Evolutionary conservation across 495 filamentous ascomycete species (phyloP).

Genomic region (Lasiosphaeris hirsuta): DNA sequence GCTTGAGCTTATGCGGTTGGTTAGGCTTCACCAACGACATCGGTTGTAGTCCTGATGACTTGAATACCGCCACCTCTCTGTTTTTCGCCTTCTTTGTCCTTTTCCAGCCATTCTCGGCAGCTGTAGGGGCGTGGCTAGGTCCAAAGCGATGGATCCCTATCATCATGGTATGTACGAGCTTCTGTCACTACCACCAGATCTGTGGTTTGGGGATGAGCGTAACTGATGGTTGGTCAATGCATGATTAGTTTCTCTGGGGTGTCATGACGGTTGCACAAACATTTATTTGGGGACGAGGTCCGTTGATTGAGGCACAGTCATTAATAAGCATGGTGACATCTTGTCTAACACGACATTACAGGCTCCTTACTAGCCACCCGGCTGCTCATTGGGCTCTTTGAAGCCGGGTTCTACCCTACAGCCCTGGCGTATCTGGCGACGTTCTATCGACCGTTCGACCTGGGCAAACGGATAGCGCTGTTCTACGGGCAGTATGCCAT

Average conservation of each 20-base stretch:
- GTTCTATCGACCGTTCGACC: slow-evolving; percentile 56
- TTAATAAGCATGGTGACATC: slow-evolving; percentile 17
- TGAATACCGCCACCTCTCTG: slow-evolving; percentile 52
- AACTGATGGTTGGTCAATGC: neutral
- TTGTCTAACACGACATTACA: neutral
- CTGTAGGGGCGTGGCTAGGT: slow-evolving; percentile 51
- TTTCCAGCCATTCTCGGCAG: slow-evolving; percentile 54
- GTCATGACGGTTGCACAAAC: slow-evolving; percentile 46
- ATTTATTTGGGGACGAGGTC: slow-evolving; percentile 37
- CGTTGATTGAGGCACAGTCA: slow-evolving; percentile 4
- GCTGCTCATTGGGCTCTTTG: slow-evolving; percentile 23
- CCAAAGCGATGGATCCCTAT: slow-evolving; percentile 51
- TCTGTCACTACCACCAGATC: too few species aligned
- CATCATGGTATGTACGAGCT: slow-evolving; percentile 46
- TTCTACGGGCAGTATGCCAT: slow-evolving; percentile 58
- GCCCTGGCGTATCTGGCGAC: slow-evolving; percentile 51
- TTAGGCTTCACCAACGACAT: slow-evolving; percentile 32
- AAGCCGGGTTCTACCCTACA: slow-evolving; percentile 54
- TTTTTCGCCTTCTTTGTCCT: slow-evolving; percentile 58
- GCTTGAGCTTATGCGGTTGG: neutral
- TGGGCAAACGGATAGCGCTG: slow-evolving; percentile 49
- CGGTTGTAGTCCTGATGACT: slow-evolving; percentile 35
- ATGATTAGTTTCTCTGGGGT: slow-evolving; percentile 45
- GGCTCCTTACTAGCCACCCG: slow-evolving; percentile 18
- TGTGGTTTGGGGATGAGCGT: neutral